phyloP scores from a whole-genome alignment of 1,284 basidiomycete species.

The Acaromyces ingoldii region DNA sequence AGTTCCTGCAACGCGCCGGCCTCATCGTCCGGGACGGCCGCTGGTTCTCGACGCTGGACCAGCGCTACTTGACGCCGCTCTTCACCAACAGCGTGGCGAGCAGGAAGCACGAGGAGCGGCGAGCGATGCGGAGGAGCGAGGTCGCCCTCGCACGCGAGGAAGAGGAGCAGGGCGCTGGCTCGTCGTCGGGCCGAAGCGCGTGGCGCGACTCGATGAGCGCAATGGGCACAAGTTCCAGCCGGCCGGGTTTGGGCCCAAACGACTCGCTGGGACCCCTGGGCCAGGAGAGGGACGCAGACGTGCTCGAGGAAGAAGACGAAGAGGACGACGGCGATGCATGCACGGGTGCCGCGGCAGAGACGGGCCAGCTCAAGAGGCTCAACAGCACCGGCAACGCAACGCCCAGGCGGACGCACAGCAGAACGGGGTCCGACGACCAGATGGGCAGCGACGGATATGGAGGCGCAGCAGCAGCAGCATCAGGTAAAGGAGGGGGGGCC shows the following conservation, averaged over 20 bases:
- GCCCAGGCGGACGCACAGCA: background rate
- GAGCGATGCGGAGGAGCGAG: slow-evolving; percentile 6
- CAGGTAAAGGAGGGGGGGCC: background rate
- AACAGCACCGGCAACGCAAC: no score
- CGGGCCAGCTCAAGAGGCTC: no score
- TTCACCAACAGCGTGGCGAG: slow-evolving; percentile 70
- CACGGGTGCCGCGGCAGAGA: no score
- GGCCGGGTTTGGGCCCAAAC: no score
- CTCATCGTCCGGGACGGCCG: slow-evolving; percentile 60
- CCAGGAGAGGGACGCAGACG: slow-evolving; percentile 4
- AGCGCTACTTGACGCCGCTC: slow-evolving; percentile 85
- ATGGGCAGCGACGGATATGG: background rate
- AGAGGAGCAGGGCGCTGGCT: no score
- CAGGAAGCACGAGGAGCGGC: slow-evolving; percentile 51
- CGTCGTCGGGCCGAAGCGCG: no score
- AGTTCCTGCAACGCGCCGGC: slow-evolving; percentile 38
- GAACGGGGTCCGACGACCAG: background rate
- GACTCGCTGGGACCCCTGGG: no score
- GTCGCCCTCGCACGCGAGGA: background rate
- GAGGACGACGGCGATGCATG: slow-evolving; percentile 3
- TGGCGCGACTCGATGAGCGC: no score
- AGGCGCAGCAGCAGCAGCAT: background rate
- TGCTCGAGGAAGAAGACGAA: slow-evolving; percentile 7
- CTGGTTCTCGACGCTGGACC: slow-evolving; percentile 95
- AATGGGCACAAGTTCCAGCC: no score